These are phyloP conservation scores for Trichomonas gallinae DNA, from an alignment of 208 protist species.

Conservation along the genomic window DNA sequence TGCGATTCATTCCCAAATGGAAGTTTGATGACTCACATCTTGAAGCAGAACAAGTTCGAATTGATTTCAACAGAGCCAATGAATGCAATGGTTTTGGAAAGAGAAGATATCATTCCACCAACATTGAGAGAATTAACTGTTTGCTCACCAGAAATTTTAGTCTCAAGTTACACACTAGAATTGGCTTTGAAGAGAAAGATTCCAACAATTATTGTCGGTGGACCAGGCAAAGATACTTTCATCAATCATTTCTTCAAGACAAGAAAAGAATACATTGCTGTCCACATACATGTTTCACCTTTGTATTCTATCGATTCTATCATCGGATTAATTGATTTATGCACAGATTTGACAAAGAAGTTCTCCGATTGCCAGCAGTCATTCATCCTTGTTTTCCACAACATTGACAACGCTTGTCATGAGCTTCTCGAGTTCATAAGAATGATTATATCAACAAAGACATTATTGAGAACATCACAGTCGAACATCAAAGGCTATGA, in stretches of 20 bases:
- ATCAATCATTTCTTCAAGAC: neutral
- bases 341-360: neutral
- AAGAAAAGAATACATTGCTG: neutral
- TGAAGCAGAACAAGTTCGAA: neutral
- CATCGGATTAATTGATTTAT: neutral
- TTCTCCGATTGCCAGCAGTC: neutral
- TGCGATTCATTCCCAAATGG: neutral
- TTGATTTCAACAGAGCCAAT: neutral
- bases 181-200: neutral
- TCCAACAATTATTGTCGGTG: neutral
- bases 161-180: neutral
- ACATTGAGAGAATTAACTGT: neutral
- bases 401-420: neutral
- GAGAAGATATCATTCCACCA: neutral
- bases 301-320: neutral
- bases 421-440: neutral
- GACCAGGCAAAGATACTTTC: neutral
- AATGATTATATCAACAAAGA: neutral
- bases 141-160: neutral
- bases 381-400: neutral
- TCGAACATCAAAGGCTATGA: neutral
- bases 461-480: neutral
- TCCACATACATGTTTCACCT: neutral
- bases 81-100: neutral
- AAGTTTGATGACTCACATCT: neutral